Conservation (phyloP, 768 basidiomycete species). For the Chlorophyllum brunneum region DNA sequence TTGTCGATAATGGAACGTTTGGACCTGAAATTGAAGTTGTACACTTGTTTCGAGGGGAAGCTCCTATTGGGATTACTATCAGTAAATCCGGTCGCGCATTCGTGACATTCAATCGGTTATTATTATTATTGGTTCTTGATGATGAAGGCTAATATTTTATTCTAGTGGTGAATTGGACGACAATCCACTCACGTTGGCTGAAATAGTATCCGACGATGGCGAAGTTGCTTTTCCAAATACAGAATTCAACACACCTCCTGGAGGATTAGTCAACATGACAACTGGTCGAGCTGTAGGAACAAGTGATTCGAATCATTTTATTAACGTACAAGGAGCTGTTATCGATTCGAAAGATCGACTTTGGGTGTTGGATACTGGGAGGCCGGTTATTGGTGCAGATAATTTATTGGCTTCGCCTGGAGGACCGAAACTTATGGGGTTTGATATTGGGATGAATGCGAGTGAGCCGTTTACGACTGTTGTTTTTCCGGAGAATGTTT, state of each 20-base stretch:
- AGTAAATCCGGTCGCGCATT: conserved; percentile 13
- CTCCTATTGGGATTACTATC: conserved; percentile 25
- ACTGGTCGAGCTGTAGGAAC: conserved; percentile 11
- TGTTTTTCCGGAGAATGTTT: conserved; percentile 14
- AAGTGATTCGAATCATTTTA: conserved; percentile 15
- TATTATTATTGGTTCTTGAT: too few species aligned
- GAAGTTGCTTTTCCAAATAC: conserved; percentile 14
- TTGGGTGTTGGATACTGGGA: conserved; percentile 15
- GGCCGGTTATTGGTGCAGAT: conserved; percentile 13
- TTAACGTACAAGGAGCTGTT: conserved; percentile 15
- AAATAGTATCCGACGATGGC: conserved; percentile 10
- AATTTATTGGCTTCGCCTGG: conserved; percentile 13
- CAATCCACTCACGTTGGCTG: conserved; percentile 15
- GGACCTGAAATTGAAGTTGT: conserved; percentile 16
- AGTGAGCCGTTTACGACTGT: conserved; percentile 15
- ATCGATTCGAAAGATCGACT: conserved; percentile 15
- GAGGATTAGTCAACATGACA: conserved; percentile 13
- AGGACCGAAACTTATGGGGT: conserved; percentile 16
- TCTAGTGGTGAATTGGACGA: conserved; percentile 10
- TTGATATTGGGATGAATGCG: conserved; percentile 13
- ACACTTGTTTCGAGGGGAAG: conserved; percentile 17
- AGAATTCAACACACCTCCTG: conserved; percentile 15
- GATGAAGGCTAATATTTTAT: background rate
- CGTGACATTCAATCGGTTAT: conserved; percentile 15
- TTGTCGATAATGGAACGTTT: conserved; percentile 17